Evolutionary conservation across 2,329 filamentous ascomycete species (phyloP).

Genomic region (Shiraia bambusicola): DNA sequence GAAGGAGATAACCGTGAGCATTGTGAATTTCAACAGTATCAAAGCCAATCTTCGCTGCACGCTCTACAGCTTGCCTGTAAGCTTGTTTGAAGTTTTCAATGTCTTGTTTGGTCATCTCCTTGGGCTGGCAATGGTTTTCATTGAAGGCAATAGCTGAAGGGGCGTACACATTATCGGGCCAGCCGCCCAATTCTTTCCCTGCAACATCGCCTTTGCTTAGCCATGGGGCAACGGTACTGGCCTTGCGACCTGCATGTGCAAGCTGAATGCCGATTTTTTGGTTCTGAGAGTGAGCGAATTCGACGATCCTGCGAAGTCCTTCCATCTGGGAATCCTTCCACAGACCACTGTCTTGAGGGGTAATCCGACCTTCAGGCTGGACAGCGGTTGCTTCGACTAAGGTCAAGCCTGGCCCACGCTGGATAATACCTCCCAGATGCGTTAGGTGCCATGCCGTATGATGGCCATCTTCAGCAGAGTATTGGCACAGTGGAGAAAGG

Average conservation of each 20-base stretch:
- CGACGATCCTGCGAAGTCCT: conserved; percentile 67
- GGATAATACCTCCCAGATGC: conserved; percentile 76
- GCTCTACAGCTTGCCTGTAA: conserved; percentile 63
- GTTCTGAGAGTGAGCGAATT: conserved; percentile 78
- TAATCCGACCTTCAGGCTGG: conserved; percentile 75
- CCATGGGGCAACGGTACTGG: conserved; percentile 64
- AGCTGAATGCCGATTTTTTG: conserved; percentile 79
- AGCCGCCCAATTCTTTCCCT: conserved; percentile 55
- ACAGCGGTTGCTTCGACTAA: conserved; percentile 80
- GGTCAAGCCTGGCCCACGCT: conserved; percentile 71
- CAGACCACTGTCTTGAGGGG: conserved; percentile 74
- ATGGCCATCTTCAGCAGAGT: conserved; percentile 69
- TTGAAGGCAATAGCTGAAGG: conserved; percentile 65
- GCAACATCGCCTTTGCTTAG: conserved; percentile 59
- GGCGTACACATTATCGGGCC: conserved; percentile 57
- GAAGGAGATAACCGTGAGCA: conserved; percentile 77
- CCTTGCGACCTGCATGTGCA: conserved; percentile 72
- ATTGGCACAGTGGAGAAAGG: conserved; percentile 58
- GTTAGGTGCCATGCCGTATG: conserved; percentile 79
- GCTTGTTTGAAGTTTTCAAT: conserved; percentile 65
- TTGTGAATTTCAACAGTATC: conserved; percentile 80
- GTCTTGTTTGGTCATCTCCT: conserved; percentile 67
- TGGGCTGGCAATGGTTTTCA: conserved; percentile 61
- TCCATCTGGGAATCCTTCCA: conserved; percentile 84
- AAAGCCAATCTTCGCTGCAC: conserved; percentile 60